phyloP scores from a whole-genome alignment of 768 basidiomycete genomes.

The Mycena epipterygia region DNA sequence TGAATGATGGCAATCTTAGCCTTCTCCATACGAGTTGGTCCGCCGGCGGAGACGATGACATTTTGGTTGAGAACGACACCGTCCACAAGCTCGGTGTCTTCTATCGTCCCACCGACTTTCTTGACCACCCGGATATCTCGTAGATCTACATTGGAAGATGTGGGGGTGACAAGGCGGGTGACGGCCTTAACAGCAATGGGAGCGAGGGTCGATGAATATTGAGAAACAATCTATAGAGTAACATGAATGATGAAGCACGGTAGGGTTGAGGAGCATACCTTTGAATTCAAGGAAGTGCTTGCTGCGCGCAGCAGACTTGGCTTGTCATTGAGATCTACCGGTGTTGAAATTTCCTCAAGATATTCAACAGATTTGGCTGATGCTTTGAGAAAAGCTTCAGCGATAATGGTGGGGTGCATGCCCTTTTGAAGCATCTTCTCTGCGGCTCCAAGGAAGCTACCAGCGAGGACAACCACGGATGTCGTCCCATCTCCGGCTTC shows the following conservation, averaged over 20 bases:
- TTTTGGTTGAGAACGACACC: slow-evolving; percentile 98
- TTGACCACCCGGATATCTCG: slow-evolving; percentile 97
- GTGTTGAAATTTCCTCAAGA: slow-evolving; percentile 91
- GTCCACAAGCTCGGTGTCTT: slow-evolving; percentile 97
- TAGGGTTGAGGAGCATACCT: slow-evolving; percentile 62
- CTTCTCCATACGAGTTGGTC: slow-evolving; percentile 96
- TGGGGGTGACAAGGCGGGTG: slow-evolving; percentile 88
- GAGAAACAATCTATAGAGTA: slow-evolving; percentile 88
- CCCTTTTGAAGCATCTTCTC: slow-evolving; percentile 98
- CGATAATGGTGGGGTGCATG: slow-evolving; percentile 97
- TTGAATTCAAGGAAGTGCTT: slow-evolving; percentile 96
- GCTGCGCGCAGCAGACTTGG: slow-evolving; percentile 91
- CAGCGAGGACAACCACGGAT: slow-evolving; percentile 96
- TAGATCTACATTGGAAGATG: slow-evolving; percentile 95
- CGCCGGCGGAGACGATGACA: slow-evolving; percentile 90
- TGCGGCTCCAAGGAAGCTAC: slow-evolving; percentile 91
- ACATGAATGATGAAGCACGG: not conserved
- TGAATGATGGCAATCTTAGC: slow-evolving; percentile 99
- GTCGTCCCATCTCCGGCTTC: slow-evolving; percentile 99
- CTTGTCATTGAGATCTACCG: slow-evolving; percentile 91
- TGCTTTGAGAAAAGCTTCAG: slow-evolving; percentile 94
- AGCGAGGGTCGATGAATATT: slow-evolving; percentile 98
- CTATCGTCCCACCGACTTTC: slow-evolving; percentile 99
- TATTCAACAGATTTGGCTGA: slow-evolving; percentile 95
- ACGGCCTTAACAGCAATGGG: slow-evolving; percentile 99